These are phyloP conservation scores for Podosphaera fusca DNA, from an alignment of 2,329 filamentous ascomycete genomes.

Conservation along the genomic window DNA sequence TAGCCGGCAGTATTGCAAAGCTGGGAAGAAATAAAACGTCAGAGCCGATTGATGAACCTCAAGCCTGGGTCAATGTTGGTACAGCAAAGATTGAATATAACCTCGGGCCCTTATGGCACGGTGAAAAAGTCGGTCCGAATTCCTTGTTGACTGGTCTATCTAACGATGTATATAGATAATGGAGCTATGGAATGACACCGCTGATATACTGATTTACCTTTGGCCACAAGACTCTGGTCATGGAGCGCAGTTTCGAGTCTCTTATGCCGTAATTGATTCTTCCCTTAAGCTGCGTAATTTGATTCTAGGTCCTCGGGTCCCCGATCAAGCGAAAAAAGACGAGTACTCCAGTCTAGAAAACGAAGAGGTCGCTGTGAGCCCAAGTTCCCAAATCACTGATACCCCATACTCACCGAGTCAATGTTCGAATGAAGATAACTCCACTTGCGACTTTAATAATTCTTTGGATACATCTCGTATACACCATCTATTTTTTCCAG, in stretches of 20 bases:
- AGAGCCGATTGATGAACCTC: neutral
- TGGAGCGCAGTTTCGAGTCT: conserved; percentile 37
- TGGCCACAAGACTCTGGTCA: conserved; percentile 25
- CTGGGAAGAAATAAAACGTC: conserved; percentile 4
- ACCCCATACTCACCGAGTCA: conserved; percentile 16
- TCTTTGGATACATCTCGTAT: conserved; percentile 19
- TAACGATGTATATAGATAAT: conserved; percentile 25
- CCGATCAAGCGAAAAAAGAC: conserved; percentile 14
- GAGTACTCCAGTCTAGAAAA: conserved; percentile 21
- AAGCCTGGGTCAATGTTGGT: conserved; percentile 31
- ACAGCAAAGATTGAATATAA: conserved; percentile 33
- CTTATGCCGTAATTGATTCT: conserved; percentile 27
- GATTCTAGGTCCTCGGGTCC: conserved; percentile 4
- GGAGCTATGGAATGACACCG: conserved; percentile 32
- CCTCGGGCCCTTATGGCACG: conserved; percentile 25
- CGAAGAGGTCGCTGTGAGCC: conserved; percentile 23
- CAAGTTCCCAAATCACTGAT: conserved; percentile 14
- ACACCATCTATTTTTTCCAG: conserved; percentile 29
- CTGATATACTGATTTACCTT: conserved; percentile 33
- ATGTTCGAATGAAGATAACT: conserved; percentile 4
- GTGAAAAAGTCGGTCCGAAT: conserved; percentile 26
- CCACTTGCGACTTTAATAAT: conserved; percentile 8
- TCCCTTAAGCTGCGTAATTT: conserved; percentile 17
- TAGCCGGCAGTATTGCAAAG: conserved; percentile 4
- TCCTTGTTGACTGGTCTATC: neutral